Evolutionary conservation across 2,329 filamentous ascomycete species (phyloP).

Genomic region (Ceratocystis smalleyi): DNA sequence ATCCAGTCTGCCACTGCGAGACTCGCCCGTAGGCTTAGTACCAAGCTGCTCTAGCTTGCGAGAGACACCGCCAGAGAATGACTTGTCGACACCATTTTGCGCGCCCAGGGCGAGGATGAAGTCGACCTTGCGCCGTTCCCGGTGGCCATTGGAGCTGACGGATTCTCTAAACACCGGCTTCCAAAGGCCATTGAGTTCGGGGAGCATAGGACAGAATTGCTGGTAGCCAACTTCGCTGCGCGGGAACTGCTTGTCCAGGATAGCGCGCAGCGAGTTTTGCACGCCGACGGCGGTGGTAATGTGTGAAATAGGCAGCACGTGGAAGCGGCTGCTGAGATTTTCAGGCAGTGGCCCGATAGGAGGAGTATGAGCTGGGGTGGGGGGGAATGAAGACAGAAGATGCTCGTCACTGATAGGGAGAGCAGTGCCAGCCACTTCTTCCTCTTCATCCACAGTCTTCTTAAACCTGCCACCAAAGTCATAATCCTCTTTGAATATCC

Average conservation of each 20-base stretch:
- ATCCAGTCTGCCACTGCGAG: slow-evolving; percentile 41
- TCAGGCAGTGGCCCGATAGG: slow-evolving; percentile 9
- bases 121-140: slow-evolving; percentile 32
- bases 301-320: slow-evolving; percentile 28
- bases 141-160: slow-evolving; percentile 17
- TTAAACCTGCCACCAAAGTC: slow-evolving; percentile 11
- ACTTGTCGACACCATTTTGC: slow-evolving; percentile 37
- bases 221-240: slow-evolving; percentile 32
- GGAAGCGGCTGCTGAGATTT: slow-evolving; percentile 12
- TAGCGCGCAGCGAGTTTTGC: slow-evolving; percentile 41
- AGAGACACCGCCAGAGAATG: slow-evolving; percentile 34
- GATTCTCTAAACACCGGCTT: slow-evolving; percentile 34
- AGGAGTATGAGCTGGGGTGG: slow-evolving; percentile 13
- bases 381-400: slow-evolving; percentile 15
- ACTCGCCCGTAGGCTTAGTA: slow-evolving; percentile 32
- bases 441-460: background rate
- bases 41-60: slow-evolving; percentile 41
- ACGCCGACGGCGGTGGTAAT: slow-evolving; percentile 35
- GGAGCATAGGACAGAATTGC: slow-evolving; percentile 32
- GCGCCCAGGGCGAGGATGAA: slow-evolving; percentile 45
- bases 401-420: slow-evolving; percentile 13
- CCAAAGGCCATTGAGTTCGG: slow-evolving; percentile 38
- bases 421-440: background rate
- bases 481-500: slow-evolving; percentile 9
- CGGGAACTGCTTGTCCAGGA: slow-evolving; percentile 37